These are phyloP conservation scores for Neoscytalidium dimidiatum DNA, from an alignment of 2,329 filamentous ascomycete species.

Conservation along the genomic window DNA sequence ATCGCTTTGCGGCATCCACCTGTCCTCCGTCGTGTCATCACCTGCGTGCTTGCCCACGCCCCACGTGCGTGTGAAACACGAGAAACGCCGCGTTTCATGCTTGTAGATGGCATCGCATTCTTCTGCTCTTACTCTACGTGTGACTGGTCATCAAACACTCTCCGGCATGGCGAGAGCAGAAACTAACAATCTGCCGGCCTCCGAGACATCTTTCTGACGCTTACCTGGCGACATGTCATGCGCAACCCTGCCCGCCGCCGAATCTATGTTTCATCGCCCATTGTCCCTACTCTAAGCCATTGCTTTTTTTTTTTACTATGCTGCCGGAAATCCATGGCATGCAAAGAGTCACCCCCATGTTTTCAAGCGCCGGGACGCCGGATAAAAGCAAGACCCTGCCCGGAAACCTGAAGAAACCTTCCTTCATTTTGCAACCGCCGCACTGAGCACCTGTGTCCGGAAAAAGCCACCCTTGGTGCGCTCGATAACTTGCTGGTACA, in stretches of 20 bases:
- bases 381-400: constrained; percentile 13
- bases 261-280: background rate
- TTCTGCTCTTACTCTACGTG: constrained; percentile 14
- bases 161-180: constrained; percentile 4
- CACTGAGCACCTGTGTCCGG: constrained; percentile 88
- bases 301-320: background rate
- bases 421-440: constrained; percentile 51
- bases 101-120: constrained; percentile 3
- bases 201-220: background rate
- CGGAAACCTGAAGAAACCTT: background rate
- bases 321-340: constrained; percentile 4
- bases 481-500: constrained; percentile 99
- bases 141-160: constrained; percentile 14
- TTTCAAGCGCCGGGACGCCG: constrained; percentile 18
- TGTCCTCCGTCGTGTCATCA: background rate
- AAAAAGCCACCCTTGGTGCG: constrained; percentile 99
- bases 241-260: background rate
- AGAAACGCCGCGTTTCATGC: constrained; percentile 9
- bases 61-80: background rate
- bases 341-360: constrained; percentile 9
- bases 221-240: background rate
- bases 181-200: background rate
- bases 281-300: background rate
- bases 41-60: background rate
- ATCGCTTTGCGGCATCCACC: background rate